Evolutionary conservation across 371 early-diverging fungal genomes (phyloP).

Genomic region (Circinella minor): DNA sequence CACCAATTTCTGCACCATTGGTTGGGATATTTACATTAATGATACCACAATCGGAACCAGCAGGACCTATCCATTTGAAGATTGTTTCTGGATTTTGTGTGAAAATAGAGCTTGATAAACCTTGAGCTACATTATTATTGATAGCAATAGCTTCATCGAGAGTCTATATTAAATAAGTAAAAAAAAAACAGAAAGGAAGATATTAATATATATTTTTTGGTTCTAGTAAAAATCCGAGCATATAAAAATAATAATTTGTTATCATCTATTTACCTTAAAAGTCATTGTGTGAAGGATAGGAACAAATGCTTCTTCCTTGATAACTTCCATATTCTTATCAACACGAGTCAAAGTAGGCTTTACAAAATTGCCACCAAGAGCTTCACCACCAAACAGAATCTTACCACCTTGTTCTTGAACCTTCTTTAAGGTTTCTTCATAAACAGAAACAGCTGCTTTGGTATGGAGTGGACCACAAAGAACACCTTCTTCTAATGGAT

Average conservation of each 20-base stretch:
- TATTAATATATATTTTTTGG: no score
- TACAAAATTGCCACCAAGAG: conserved; percentile 92
- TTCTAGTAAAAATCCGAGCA: neutral
- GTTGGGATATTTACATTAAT: conserved; percentile 98
- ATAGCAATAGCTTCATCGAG: conserved; percentile 87
- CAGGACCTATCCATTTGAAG: conserved; percentile 94
- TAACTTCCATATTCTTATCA: conserved; percentile 74
- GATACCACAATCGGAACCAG: conserved; percentile 96
- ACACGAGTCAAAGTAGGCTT: conserved; percentile 92
- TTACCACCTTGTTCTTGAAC: conserved; percentile 89
- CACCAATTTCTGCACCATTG: conserved; percentile 98
- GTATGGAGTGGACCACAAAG: conserved; percentile 97
- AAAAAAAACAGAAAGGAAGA: neutral
- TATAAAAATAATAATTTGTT: neutral
- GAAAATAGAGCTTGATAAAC: conserved; percentile 89
- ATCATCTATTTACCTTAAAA: conserved; percentile 55
- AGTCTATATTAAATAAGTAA: conserved; percentile 40
- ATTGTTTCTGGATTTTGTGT: conserved; percentile 82
- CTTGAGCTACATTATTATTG: conserved; percentile 94
- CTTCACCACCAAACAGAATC: conserved; percentile 86
- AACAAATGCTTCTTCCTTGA: conserved; percentile 95
- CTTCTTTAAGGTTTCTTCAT: conserved; percentile 71
- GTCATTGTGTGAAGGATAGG: conserved; percentile 93
- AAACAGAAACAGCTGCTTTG: conserved; percentile 79
- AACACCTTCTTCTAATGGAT: conserved; percentile 82